A percentile compares a stretch with the other conserved stretches of the same genome.
Evolutionary conservation across 2,329 filamentous ascomycete genomes (phyloP).

Genomic region (Fusarium mundagurra): DNA sequence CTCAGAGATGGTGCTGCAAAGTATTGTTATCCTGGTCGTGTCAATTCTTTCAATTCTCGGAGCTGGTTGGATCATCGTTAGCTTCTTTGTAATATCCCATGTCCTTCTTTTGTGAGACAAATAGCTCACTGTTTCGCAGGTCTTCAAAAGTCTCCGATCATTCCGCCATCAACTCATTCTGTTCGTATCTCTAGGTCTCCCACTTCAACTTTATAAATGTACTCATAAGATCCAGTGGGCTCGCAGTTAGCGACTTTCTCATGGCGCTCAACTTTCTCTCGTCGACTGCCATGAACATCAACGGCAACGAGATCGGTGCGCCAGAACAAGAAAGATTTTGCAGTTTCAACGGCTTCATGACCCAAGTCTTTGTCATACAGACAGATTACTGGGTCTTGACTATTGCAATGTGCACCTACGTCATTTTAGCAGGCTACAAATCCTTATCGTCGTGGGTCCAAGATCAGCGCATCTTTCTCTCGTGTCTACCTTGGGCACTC

Average conservation of each 20-base stretch:
- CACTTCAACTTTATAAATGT: accelerated
- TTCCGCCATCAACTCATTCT: background rate
- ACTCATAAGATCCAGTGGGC: accelerated
- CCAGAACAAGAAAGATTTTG: background rate
- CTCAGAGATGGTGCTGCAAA: background rate
- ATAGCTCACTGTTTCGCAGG: background rate
- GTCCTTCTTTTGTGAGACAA: too few relatives aligned
- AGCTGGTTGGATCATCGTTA: background rate
- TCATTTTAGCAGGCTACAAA: background rate
- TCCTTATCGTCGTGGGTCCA: background rate
- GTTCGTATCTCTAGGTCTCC: accelerated
- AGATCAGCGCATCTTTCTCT: background rate
- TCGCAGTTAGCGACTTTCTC: background rate
- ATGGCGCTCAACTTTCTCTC: slow-evolving; percentile 1
- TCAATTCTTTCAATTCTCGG: background rate
- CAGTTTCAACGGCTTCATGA: background rate
- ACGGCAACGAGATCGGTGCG: background rate
- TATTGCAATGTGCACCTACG: background rate
- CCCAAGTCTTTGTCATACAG: background rate
- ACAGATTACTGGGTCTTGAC: background rate
- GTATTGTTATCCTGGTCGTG: background rate
- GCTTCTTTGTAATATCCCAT: background rate
- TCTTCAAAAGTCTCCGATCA: background rate
- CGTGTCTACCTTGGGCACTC: background rate
- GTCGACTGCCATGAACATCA: background rate